Evolutionary conservation across 805 yeast genomes (phyloP), one percentile per base, ranked within the genome.

Genomic region (Wickerhamiella allomyrinae): DNA sequence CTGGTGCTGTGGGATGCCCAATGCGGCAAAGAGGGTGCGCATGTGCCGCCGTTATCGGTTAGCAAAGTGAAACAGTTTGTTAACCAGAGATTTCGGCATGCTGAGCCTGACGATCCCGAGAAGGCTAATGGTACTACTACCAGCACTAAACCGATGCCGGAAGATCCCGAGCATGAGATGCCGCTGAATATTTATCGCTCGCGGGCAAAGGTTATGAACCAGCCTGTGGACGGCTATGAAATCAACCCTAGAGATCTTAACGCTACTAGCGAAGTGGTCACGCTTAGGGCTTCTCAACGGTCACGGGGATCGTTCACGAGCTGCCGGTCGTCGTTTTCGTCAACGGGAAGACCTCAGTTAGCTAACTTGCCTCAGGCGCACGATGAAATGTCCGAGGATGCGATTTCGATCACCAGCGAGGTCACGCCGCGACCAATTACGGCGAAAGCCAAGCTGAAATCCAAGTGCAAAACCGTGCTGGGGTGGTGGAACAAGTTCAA

Each of bases 1-100:
- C 59, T 86, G 41, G 66, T 85, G 13, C 79, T 76, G 34, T 63
- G 74, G 56, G 95, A 86, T 57, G 81, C 85, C 54, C 66, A 70
- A 15, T 47, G 56, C 20, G 47, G 21, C 1, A 20, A 51, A 33
- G 57, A 51, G 21, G 34, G 34, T n/a, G 21, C 14, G 8, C 20
- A 31, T 31, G 34, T 19, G 3, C 34, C 34, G 10, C 21, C 20
- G 7, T 21, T 31, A 15, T 31, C 34, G 2, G 17, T 31, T 17
- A 13, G 14, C n/a, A 31, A 31, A 5, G 10, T 15, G 8, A 31
- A 31, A 9, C 9, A 17, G 7, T 19, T 4, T 11, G 3, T 17
- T 7, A 15, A 13, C 34, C 7, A 31, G 8, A 17, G 10, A 19
- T 13, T 13, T 7, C n/a, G 6, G 6, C 5, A n/a, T 10, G 17